Evolutionary conservation across 2,329 filamentous ascomycete genomes (phyloP), one percentile per base, ranked within the genome.

Genomic region (Pseudogymnoascus sp.): DNA sequence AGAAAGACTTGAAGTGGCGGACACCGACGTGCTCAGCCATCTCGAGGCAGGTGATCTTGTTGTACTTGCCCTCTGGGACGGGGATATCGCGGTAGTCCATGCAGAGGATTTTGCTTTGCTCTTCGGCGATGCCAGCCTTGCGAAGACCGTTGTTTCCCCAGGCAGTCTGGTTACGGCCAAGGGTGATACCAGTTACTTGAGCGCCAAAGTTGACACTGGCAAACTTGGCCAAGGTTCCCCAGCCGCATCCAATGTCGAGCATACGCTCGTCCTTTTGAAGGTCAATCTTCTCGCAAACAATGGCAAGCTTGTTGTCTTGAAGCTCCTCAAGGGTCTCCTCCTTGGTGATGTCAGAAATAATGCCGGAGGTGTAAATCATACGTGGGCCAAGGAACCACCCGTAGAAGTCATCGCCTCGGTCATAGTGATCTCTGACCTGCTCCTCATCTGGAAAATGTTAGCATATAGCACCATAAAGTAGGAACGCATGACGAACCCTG

Each of bases 11-110:
- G 72, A 97, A 89, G 78, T 96, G 90, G 68, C 92, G 89, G 65
- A 97, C 90, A 79, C 94, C 94, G 69, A 97, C 94, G 79, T 99
- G 94, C 81, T 97, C 94, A 62, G 91, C 92, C 94, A 97, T 97
- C 78, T 99, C 94, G 62, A 97, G 86, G 76, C 91, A 96, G 69
- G 92, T 96, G 73, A 97, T 97, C 81, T 96, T 96, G 78, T 95
- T 86, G 81, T 93, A 97, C 64, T 83, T 82, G 66, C 88, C 88
- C 69, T 88, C 78, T 19, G 90, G 87, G 19, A 90, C 83, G 29
- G 91, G 90, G 68, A 94, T 92, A 73, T 97, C 94, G 72, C 94
- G 91, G 81, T 97, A 99, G 77, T 97, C 94, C 84, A 92, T 90
- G 83, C 94, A 97, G 66, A 96, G 80, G 73, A 97, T 92, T 69